A percentile compares a stretch with the other conserved stretches of the same genome.
These are phyloP conservation scores for Albizia julibrissin DNA, from an alignment of 306 rosid genomes.

Conservation along the genomic window DNA sequence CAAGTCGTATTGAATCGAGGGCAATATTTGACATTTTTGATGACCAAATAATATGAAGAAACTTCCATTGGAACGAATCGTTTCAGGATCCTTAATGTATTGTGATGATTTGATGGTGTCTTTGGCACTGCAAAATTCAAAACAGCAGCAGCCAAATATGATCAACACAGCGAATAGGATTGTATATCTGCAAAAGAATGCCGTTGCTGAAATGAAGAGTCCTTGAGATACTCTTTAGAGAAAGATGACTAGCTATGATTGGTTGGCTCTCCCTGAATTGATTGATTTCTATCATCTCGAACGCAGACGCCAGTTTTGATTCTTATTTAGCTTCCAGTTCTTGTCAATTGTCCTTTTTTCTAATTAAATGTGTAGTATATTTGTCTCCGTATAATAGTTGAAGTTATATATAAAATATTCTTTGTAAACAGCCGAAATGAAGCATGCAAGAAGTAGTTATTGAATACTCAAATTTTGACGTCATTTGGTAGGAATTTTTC, in stretches of 20 bases:
- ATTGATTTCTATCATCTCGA: not conserved
- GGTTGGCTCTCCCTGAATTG: not conserved
- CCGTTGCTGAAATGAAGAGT: not conserved
- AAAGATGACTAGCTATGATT: not conserved
- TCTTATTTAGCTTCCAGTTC: too few species aligned
- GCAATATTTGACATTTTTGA: slow-evolving; percentile 1
- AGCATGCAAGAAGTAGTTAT: not conserved
- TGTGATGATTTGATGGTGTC: not conserved
- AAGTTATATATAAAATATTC: too few species aligned
- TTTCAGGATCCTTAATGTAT: not conserved
- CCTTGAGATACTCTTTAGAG: not conserved
- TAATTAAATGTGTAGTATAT: too few species aligned
- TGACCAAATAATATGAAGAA: not conserved
- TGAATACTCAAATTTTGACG: not conserved
- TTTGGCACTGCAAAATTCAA: not conserved
- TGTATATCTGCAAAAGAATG: not conserved
- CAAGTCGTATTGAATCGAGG: not conserved
- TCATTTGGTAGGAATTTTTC: not conserved
- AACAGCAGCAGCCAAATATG: not conserved
- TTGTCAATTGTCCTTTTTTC: too few species aligned
- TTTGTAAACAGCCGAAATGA: not conserved
- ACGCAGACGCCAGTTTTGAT: not conserved
- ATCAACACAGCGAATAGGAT: not conserved
- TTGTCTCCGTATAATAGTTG: too few species aligned
- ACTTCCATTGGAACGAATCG: not conserved